Percentiles rank a stretch among this genome's conserved stretches.
Conservation (phyloP, 495 filamentous ascomycete genomes). For the Xylaria longipes region DNA sequence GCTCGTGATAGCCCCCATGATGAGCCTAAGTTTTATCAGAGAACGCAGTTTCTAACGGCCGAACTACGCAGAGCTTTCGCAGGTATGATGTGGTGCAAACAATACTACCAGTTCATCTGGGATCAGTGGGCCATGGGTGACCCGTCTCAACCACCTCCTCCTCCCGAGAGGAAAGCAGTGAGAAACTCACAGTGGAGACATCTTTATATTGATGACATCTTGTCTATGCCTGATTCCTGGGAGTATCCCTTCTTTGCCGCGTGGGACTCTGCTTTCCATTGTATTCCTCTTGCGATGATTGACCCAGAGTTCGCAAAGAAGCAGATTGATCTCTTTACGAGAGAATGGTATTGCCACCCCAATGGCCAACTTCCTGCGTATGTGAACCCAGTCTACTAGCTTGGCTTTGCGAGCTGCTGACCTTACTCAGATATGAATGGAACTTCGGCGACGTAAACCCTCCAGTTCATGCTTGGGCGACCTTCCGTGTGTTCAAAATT, state of each 20-base stretch:
- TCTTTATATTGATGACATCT: slow-evolving; percentile 88
- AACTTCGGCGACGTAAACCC: slow-evolving; percentile 98
- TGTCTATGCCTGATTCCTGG: slow-evolving; percentile 98
- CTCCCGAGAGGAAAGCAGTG: slow-evolving; percentile 76
- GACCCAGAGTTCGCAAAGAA: slow-evolving; percentile 98
- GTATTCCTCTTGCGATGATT: slow-evolving; percentile 94
- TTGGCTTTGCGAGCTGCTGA: slow-evolving; percentile 40
- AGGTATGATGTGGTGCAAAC: slow-evolving; percentile 98
- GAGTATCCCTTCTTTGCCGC: slow-evolving; percentile 98
- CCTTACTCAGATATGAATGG: slow-evolving; percentile 76
- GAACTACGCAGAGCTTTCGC: slow-evolving; percentile 64
- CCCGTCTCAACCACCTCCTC: slow-evolving; percentile 77
- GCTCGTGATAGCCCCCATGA: background rate
- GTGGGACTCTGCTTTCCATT: slow-evolving; percentile 97
- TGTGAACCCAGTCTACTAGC: slow-evolving; percentile 4
- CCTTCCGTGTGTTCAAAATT: slow-evolving; percentile 95
- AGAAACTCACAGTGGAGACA: slow-evolving; percentile 93
- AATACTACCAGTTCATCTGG: slow-evolving; percentile 96
- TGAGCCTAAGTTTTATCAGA: background rate
- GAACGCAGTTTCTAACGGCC: background rate
- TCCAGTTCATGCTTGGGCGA: slow-evolving; percentile 94
- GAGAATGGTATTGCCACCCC: slow-evolving; percentile 99
- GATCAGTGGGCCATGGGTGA: slow-evolving; percentile 94
- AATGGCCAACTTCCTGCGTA: slow-evolving; percentile 84
- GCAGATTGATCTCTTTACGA: slow-evolving; percentile 91